Conservation (phyloP, 139 green algal species). For the Micractinium sp. region DNA sequence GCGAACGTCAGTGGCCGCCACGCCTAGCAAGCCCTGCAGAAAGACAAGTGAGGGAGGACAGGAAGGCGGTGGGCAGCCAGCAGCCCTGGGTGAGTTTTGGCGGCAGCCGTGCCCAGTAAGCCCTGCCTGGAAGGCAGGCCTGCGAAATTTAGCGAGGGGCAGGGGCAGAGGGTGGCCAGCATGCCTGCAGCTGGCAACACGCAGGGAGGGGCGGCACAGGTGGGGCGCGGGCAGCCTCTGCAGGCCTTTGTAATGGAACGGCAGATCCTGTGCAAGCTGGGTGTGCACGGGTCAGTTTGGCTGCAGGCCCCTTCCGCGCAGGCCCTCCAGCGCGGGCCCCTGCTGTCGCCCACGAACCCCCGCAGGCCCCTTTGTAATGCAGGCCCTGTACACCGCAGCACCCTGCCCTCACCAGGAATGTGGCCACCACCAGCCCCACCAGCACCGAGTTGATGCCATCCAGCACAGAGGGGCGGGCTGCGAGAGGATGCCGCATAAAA, state of each 20-base stretch:
- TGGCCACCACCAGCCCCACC: conserved; percentile 48
- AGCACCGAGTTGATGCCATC: conserved; percentile 66
- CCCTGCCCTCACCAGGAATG: conserved; percentile 48
- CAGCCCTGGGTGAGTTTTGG: not conserved
- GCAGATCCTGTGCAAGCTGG: too few relatives aligned
- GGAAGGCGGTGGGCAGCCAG: not conserved
- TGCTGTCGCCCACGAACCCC: too few relatives aligned
- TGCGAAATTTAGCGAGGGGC: not conserved
- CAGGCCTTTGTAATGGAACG: not conserved
- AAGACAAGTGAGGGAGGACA: not conserved
- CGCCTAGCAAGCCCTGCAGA: conserved; percentile 50
- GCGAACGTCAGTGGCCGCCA: conserved; percentile 44
- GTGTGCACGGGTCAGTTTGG: too few relatives aligned
- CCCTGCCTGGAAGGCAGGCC: not conserved
- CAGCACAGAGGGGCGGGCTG: conserved; percentile 44
- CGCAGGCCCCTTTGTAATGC: too few relatives aligned
- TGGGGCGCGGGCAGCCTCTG: not conserved
- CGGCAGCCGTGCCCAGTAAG: not conserved
- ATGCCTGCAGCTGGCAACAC: not conserved
- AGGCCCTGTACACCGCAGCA: not conserved
- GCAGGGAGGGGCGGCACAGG: not conserved
- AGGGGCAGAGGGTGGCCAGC: too few relatives aligned
- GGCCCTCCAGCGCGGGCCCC: too few relatives aligned
- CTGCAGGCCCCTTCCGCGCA: too few relatives aligned
- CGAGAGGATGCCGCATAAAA: not conserved